Conservation (phyloP, 176 grass and related monocot genomes). For the bread wheat (Triticum aestivum) region IWGSC_CS_RefSeq_v2.1 NC_057800.1:472283089-472283588, state of each 20-base stretch:
- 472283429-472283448: slow-evolving; percentile 17
- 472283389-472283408: slow-evolving; percentile 56
- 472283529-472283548: slow-evolving; percentile 55
- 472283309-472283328: slow-evolving; percentile 71
- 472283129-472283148: neutral
- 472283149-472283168: slow-evolving; percentile 28
- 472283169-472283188: slow-evolving; percentile 16
- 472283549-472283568: slow-evolving; percentile 63
- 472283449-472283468: slow-evolving; percentile 13
- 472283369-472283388: slow-evolving; percentile 78
- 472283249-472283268: neutral
- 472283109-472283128: neutral
- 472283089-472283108: neutral
- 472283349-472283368: slow-evolving; percentile 78
- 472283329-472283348: slow-evolving; percentile 90
- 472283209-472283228: slow-evolving; percentile 10
- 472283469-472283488: slow-evolving; percentile 60
- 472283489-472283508: slow-evolving; percentile 79
- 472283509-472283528: slow-evolving; percentile 61
- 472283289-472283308: slow-evolving; percentile 65
- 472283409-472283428: slow-evolving; percentile 28
- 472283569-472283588: slow-evolving; percentile 73
- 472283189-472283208: slow-evolving; percentile 5
- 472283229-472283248: neutral
- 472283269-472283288: slow-evolving; percentile 41